Percentiles rank a stretch among this genome's conserved stretches.
Conservation (phyloP, 75 land plant species). For the Sequoia sempervirens region DNA sequence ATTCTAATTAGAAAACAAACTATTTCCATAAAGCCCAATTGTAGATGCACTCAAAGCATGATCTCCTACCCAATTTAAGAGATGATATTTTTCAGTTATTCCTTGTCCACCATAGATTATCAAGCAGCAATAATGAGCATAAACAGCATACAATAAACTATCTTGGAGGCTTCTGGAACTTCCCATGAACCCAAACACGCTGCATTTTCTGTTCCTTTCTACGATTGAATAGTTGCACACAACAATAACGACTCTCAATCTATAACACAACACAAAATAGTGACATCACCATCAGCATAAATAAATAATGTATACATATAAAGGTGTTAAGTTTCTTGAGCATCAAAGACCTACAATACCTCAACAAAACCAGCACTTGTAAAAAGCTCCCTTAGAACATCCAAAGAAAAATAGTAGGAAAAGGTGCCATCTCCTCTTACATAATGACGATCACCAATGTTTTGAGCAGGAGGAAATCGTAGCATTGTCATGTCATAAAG, state of each 20-base stretch:
- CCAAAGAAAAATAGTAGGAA: conserved; percentile 79
- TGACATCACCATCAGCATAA: not conserved
- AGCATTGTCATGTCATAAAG: conserved; percentile 99
- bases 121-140: not conserved
- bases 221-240: conserved; percentile 74
- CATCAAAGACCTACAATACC: conserved; percentile 29
- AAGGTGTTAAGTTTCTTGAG: not conserved
- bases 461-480: conserved; percentile 64
- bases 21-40: not conserved
- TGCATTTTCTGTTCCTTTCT: conserved; percentile 69
- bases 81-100: not conserved
- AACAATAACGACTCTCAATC: conserved; percentile 87
- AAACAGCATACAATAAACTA: not conserved
- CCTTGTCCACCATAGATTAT: not conserved
- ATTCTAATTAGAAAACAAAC: not conserved
- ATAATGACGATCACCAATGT: conserved; percentile 61
- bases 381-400: conserved; percentile 54
- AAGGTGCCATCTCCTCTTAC: conserved; percentile 83
- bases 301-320: not conserved
- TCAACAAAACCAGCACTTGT: conserved; percentile 62
- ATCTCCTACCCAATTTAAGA: not conserved
- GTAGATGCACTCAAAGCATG: not conserved
- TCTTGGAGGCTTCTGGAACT: conserved; percentile 62
- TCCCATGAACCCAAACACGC: conserved; percentile 95
- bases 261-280: conserved; percentile 15